Percentiles rank a stretch among this genome's conserved stretches.
Evolutionary conservation across 192 early-diverging fungal species (phyloP).

Genomic region (Entomortierella chlamydospora): DNA sequence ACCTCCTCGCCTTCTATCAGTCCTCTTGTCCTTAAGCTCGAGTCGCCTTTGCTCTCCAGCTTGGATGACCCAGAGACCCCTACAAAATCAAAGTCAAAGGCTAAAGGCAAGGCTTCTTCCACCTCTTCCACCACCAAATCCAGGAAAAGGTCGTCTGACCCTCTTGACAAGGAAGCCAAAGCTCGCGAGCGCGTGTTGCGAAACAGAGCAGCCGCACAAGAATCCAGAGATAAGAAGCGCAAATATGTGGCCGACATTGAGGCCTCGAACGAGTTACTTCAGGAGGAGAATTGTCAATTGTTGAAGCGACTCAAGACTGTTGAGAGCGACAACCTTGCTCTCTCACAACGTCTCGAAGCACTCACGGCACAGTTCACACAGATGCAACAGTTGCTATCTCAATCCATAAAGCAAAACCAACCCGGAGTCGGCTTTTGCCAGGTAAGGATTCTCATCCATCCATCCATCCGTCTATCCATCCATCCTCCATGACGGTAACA

Average conservation of each 20-base stretch:
- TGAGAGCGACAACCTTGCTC: slow-evolving; percentile 61
- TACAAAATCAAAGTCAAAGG: neutral
- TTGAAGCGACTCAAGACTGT: slow-evolving; percentile 62
- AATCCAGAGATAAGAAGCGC: slow-evolving; percentile 81
- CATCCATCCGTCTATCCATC: slow-evolving; percentile 16
- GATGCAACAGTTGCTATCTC: slow-evolving; percentile 54
- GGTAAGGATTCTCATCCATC: slow-evolving; percentile 24
- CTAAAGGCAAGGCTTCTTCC: slow-evolving; percentile 13
- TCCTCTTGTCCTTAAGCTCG: slow-evolving; percentile 45
- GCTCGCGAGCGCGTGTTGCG: slow-evolving; percentile 66
- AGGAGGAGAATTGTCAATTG: slow-evolving; percentile 60
- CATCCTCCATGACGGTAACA: slow-evolving; percentile 11
- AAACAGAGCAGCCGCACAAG: slow-evolving; percentile 80
- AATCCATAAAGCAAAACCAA: slow-evolving; percentile 42
- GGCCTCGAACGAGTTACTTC: slow-evolving; percentile 60
- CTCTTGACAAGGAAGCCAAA: slow-evolving; percentile 47
- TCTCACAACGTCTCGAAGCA: slow-evolving; percentile 41
- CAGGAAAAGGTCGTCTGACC: slow-evolving; percentile 31
- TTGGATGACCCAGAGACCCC: neutral
- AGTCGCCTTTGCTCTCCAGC: slow-evolving; percentile 32
- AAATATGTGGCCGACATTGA: slow-evolving; percentile 73
- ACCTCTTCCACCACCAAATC: slow-evolving; percentile 4
- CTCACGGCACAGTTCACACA: slow-evolving; percentile 53
- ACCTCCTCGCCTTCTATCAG: slow-evolving; percentile 37
- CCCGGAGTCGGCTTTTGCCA: slow-evolving; percentile 56